Evolutionary conservation across 2,329 filamentous ascomycete genomes (phyloP), one percentile per base, ranked within the genome.

Genomic region (Cladorrhinum sp.): DNA sequence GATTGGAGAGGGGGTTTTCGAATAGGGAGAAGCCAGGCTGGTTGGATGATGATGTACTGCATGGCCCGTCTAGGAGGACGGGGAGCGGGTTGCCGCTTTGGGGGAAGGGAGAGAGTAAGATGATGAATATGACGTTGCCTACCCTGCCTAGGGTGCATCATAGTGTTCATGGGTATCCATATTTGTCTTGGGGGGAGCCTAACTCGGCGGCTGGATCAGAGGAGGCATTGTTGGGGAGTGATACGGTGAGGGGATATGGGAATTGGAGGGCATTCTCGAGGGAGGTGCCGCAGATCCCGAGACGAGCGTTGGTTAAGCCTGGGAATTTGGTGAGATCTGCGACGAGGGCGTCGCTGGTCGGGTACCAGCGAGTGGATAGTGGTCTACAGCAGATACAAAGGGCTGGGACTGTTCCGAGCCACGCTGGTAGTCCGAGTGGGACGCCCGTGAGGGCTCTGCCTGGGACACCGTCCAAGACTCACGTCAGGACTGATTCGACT

Each of bases 141-240:
- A 78, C 77, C 3, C 62, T 79, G 60, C 76, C 77, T 12, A 71
- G 65, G 39, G 50, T 71, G 51, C 58, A 66, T 52, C 61, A 66
- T 39, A 59, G 61, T 2, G 21, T 60, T 23, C 61, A 65, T 49
- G 63, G 62, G 21, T 62, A 62, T 50, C 59, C 63, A 33, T 57
- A 59, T 18, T 26, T 52, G 50, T 39, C 39, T 1, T 30, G 53
- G 2, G 56, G 42, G 46, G 49, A 36, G 6, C 30, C 23, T 7
- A 55, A 52, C 18, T 54, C 55, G 12, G 54, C 57, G 50, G 55
- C 53, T 24, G 24, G 58, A 49, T 12, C 42, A 28, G 50, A 59
- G 5, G 55, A 62, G 10, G 28, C 14, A 4, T 18, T 59, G 46
- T 46, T 55, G 23, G 55, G 46, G 9, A 51, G 36, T 8, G 42